Evolutionary conservation across 169 alveolate genomes (phyloP).

Genomic region (Cryptosporidium muris): DNA sequence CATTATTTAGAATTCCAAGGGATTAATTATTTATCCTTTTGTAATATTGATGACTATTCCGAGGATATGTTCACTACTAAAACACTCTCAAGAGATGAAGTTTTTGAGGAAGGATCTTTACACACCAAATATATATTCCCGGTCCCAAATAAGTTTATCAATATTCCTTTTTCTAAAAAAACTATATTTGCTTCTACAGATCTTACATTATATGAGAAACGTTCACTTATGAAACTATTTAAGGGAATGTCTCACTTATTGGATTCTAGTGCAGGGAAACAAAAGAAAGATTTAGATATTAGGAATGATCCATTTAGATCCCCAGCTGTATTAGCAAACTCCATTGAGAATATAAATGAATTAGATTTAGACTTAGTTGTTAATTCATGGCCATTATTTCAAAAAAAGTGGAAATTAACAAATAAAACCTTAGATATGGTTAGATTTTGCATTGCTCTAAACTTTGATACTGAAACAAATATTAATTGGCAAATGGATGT

Average conservation of each 20-base stretch:
- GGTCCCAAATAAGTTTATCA: background rate
- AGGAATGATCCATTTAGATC: slow-evolving; percentile 54
- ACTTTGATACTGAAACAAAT: background rate
- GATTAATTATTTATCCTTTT: slow-evolving; percentile 19
- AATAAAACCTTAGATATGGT: slow-evolving; percentile 8
- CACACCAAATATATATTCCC: no score
- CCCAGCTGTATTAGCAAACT: slow-evolving; percentile 31
- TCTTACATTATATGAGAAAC: slow-evolving; percentile 26
- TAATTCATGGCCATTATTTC: slow-evolving; percentile 28
- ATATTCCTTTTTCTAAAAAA: slow-evolving; percentile 51
- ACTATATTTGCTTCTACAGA: slow-evolving; percentile 38
- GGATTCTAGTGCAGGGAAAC: slow-evolving; percentile 14
- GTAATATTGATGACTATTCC: background rate
- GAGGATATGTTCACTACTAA: no score
- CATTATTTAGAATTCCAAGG: slow-evolving; percentile 59
- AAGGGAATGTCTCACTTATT: slow-evolving; percentile 28
- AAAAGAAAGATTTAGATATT: slow-evolving; percentile 36
- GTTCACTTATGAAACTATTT: slow-evolving; percentile 38
- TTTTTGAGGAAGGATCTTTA: no score
- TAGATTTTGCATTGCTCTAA: background rate
- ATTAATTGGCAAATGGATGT: slow-evolving; percentile 28
- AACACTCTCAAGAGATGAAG: no score
- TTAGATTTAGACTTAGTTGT: background rate
- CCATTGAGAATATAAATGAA: background rate
- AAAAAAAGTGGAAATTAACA: slow-evolving; percentile 42